Evolutionary conservation across 1,284 basidiomycete species (phyloP), one percentile per base, ranked within the genome.

Genomic region (Sanghuangporus sanghuang): DNA sequence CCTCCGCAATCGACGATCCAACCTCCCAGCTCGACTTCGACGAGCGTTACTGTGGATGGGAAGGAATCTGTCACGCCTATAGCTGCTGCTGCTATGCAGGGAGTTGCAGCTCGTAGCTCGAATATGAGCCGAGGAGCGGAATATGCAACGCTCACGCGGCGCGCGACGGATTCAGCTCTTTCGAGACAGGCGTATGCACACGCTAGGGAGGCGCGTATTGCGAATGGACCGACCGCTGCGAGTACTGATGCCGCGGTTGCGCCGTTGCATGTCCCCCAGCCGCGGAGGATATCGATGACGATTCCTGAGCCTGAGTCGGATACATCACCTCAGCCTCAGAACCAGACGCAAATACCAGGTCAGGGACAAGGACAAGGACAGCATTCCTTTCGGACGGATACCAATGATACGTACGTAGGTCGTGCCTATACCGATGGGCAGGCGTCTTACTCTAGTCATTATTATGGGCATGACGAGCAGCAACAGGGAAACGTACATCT

Each of bases 281-380:
- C 63, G 42, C 58, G 63, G 23, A 49, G 63, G 18, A 57, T 64
- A 27, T 64, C 63, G n/a, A 16, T 57, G n/a, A 52, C 39, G 7
- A 64, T 64, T 16, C 63, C 63, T 6, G 63, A 64, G 21, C 59
- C 59, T 11, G 56, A 57, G 21, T 21, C 40, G 11, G 62, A 63
- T 11, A 40, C 62, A 23, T 35, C 38, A 5, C 63, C 63, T 8
- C 49, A 60, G 40, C 53, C 58, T 3, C 32, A 52, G 42, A 18
- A 35, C n/a, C 53, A 57, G 32, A 16, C 58, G 1, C 58, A 36
- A n/a, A 1, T 36, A 9, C 14, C 23, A 23, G 1, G 23, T 42
- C 40, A 42, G 16, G 40, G 40, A 42, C 40, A 16, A 11, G 11
- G 16, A 42, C 9, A 49, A 11, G 11, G 16, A 42, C 9, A 49